These are phyloP conservation scores for Botryotinia narcissicola DNA, from an alignment of 2,329 filamentous ascomycete species.

Conservation along the genomic window DNA sequence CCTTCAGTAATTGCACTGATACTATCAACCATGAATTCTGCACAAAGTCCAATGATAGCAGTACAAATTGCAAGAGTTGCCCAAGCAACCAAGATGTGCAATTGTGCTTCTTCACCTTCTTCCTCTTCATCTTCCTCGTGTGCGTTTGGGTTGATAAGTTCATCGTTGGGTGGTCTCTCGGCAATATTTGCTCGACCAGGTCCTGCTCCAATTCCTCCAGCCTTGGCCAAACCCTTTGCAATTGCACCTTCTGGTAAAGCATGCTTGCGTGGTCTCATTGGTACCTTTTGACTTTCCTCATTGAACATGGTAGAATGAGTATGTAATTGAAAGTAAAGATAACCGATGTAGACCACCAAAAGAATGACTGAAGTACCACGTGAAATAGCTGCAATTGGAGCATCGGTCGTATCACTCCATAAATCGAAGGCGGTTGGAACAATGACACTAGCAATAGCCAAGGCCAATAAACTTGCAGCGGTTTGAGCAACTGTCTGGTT, in stretches of 20 bases:
- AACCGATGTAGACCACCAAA: conserved; percentile 77
- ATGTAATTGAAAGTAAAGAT: conserved; percentile 88
- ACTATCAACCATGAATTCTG: conserved; percentile 74
- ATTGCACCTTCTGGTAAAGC: conserved; percentile 37
- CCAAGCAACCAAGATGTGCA: conserved; percentile 70
- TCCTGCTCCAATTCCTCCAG: conserved; percentile 36
- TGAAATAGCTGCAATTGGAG: conserved; percentile 60
- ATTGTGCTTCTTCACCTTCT: conserved; percentile 70
- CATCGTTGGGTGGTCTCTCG: conserved; percentile 35
- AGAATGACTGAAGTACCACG: conserved; percentile 77
- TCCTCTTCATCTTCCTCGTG: conserved; percentile 57
- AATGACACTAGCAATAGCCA: conserved; percentile 75
- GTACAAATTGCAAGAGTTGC: conserved; percentile 70
- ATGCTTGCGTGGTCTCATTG: conserved; percentile 52
- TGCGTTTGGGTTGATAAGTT: conserved; percentile 44
- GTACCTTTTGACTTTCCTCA: conserved; percentile 73
- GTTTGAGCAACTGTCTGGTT: conserved; percentile 92
- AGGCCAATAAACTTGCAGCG: conserved; percentile 66
- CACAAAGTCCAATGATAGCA: conserved; percentile 68
- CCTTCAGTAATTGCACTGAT: conserved; percentile 70
- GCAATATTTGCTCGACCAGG: conserved; percentile 31
- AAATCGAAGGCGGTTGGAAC: conserved; percentile 84
- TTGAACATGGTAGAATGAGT: conserved; percentile 81
- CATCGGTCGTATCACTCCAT: conserved; percentile 43
- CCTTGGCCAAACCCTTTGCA: conserved; percentile 35